These are phyloP conservation scores for Tulasnella sp. DNA, from an alignment of 768 basidiomycete species.

Conservation along the genomic window DNA sequence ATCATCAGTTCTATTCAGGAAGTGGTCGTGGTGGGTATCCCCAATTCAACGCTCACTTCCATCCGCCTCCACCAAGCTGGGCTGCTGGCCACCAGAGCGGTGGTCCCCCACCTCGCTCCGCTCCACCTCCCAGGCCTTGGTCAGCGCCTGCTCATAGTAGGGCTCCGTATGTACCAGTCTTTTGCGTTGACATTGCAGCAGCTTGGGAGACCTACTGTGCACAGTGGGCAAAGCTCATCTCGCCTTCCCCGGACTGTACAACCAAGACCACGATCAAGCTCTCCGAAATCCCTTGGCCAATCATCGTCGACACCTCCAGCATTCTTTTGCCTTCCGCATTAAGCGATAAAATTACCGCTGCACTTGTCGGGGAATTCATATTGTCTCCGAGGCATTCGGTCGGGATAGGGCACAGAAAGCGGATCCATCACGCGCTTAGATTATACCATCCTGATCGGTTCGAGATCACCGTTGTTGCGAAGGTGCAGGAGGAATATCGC, in stretches of 20 bases:
- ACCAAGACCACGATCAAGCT: background rate
- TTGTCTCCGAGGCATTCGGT: background rate
- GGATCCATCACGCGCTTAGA: background rate
- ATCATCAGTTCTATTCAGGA: background rate
- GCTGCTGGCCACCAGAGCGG: background rate
- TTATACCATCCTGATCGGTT: constrained; percentile 2
- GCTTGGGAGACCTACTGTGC: background rate
- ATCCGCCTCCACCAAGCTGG: background rate
- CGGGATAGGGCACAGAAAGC: background rate
- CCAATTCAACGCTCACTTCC: background rate
- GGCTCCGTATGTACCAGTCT: background rate
- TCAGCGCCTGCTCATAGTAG: background rate
- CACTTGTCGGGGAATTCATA: background rate
- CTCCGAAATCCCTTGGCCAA: background rate
- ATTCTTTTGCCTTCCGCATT: background rate
- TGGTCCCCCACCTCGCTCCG: background rate
- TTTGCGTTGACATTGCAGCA: background rate
- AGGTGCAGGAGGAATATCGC: background rate
- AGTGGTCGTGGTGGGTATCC: background rate
- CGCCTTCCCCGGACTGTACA: too few species aligned
- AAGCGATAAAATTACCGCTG: background rate
- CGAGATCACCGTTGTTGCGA: background rate
- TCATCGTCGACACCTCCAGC: background rate
- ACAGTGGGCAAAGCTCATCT: background rate
- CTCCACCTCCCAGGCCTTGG: background rate